Conservation (phyloP, 2,329 filamentous ascomycete genomes). For the Curvularia sp. region DNA sequence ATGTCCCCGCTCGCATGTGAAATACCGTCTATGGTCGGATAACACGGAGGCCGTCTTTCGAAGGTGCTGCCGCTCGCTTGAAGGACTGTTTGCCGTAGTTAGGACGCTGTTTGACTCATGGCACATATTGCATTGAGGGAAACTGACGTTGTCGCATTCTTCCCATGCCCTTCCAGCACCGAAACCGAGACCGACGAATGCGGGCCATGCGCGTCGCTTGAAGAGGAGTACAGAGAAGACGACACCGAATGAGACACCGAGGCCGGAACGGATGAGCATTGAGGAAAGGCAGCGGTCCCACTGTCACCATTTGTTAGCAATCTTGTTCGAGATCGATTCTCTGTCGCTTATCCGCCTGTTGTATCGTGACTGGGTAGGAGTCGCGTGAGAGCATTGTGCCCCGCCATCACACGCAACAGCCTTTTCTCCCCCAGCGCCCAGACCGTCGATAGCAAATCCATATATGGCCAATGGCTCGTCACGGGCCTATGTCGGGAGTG, state of each 20-base stretch:
- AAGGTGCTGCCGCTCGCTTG: slow-evolving; percentile 58
- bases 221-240: slow-evolving; percentile 98
- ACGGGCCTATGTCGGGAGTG: slow-evolving; percentile 3
- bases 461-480: neutral
- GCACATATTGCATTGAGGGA: neutral
- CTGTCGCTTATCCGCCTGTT: slow-evolving; percentile 8
- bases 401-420: neutral
- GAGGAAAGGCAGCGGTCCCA: slow-evolving; percentile 99
- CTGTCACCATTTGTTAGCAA: slow-evolving; percentile 58
- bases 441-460: neutral
- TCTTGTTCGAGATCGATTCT: slow-evolving; percentile 3
- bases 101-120: slow-evolving; percentile 3
- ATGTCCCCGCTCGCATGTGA: slow-evolving; percentile 9
- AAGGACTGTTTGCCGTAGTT: slow-evolving; percentile 53
- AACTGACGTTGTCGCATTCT: slow-evolving; percentile 82
- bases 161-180: slow-evolving; percentile 97
- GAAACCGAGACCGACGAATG: slow-evolving; percentile 92
- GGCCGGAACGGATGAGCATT: slow-evolving; percentile 92
- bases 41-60: slow-evolving; percentile 58
- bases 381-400: slow-evolving; percentile 23
- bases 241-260: slow-evolving; percentile 96
- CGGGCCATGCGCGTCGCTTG: slow-evolving; percentile 97
- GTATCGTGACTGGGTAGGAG: slow-evolving; percentile 1
- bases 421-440: neutral
- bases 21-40: slow-evolving; percentile 50